Percentiles rank a stretch among this genome's conserved stretches.
Evolutionary conservation across 2,329 filamentous ascomycete species (phyloP).

Genomic region (Cytospora mali): DNA sequence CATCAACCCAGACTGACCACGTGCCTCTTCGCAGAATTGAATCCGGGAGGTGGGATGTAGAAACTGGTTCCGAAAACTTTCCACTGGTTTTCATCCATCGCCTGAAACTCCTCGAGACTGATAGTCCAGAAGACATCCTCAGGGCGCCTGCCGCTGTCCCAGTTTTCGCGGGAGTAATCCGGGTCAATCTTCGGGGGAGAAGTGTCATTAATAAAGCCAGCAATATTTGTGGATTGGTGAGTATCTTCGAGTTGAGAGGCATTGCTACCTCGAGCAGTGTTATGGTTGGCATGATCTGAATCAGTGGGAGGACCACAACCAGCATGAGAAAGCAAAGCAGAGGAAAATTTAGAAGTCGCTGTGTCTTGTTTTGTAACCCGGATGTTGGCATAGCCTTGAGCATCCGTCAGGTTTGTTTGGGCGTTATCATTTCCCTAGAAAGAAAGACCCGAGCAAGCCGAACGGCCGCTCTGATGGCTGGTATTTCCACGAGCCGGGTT

Average conservation of each 20-base stretch:
- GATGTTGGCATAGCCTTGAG: not conserved
- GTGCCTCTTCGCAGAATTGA: slow-evolving; percentile 9
- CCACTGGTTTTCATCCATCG: slow-evolving; percentile 17
- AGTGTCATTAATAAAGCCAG: no score
- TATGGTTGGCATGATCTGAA: not conserved
- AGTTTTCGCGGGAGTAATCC: slow-evolving; percentile 13
- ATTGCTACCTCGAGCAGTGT: not conserved
- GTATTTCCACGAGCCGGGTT: not conserved
- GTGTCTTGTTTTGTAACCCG: not conserved
- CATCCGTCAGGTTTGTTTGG: slow-evolving; percentile 3
- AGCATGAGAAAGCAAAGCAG: not conserved
- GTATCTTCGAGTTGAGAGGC: not conserved
- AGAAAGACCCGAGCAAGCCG: slow-evolving; percentile 1
- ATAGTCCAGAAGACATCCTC: slow-evolving; percentile 17
- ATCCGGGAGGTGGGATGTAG: slow-evolving; percentile 17
- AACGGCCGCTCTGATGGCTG: not conserved
- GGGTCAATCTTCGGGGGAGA: not conserved
- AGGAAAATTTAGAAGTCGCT: not conserved
- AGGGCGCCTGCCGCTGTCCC: not conserved
- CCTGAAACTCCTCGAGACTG: slow-evolving; percentile 17
- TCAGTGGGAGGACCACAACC: no score
- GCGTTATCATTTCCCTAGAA: slow-evolving; percentile 6
- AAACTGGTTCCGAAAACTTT: slow-evolving; percentile 12
- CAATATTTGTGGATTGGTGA: no score
- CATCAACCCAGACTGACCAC: not conserved